Base-by-base conservation (phyloP, 179 eudicot species). In the Drosera spatulata region DNA sequence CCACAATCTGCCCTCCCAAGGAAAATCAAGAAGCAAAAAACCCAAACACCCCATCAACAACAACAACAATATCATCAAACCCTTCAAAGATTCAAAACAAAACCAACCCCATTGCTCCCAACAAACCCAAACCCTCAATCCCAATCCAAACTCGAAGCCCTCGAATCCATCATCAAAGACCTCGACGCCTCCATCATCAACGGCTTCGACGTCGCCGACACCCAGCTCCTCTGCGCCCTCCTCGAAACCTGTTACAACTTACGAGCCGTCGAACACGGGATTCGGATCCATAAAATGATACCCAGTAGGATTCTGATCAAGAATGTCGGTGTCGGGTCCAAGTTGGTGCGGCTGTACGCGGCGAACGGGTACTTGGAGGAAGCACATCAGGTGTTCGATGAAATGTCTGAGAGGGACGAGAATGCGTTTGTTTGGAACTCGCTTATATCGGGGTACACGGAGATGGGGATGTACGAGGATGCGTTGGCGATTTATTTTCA, bases 371-470 rank as follows among this genome's bases (percentile, higher is more conserved):
- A 68, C 3, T 59, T 88, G 2, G 95, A 82, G 65, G 71, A 80
- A 40, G 98, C 98, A 33, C 96, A 91, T 81, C 80, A 85, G 48
- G 54, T 88, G 96, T 91, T 91, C 52, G 98, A 91, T 70, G 63
- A 77, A 85, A 91, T 91, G 98, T 65, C 77, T 56, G 60, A 69
- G 13, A 64, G 95, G 47, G 68, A 80, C 9, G 74, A 65, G 2
- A 82, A 85, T 11, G 78, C 96, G 14, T 91, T 91, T 62, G 80
- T 79, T 12, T 91, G 97, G 97, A 91, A 91, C 67, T 79, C 96
- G 5, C 88, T 91, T 66, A 82, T 91, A 14, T 82, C 88, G 0
- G 98, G 96, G 49, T 91, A 88, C 71, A 67, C 83, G 59, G 89
- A 86, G 58, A 4, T 62, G 78, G 96, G 86, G n/a, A 61, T 71